These are phyloP conservation scores for Eudorina sp. DNA, from an alignment of 139 green algal genomes.

Conservation along the genomic window DNA sequence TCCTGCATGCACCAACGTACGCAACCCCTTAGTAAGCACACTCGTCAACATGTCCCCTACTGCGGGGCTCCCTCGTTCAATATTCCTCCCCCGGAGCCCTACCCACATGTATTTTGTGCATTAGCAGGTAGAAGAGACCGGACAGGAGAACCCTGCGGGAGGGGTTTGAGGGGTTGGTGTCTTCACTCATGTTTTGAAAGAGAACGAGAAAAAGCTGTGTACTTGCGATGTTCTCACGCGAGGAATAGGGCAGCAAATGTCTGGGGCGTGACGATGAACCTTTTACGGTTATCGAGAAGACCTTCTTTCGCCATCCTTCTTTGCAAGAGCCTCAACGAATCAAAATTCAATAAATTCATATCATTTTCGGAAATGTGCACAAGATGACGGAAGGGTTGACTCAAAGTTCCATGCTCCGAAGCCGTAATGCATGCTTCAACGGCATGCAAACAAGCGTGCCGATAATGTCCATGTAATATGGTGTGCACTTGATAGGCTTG, in stretches of 20 bases:
- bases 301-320: not conserved
- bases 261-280: not conserved
- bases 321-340: not conserved
- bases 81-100: too few relatives aligned
- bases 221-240: not conserved
- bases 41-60: too few relatives aligned
- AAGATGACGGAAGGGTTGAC: too few relatives aligned
- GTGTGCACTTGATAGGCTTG: too few relatives aligned
- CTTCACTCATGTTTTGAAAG: too few relatives aligned
- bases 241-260: slow-evolving; percentile 19
- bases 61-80: too few relatives aligned
- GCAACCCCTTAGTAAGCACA: too few relatives aligned
- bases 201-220: not conserved
- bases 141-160: slow-evolving; percentile 12
- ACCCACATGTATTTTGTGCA: slow-evolving; percentile 43
- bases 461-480: too few relatives aligned
- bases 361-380: not conserved
- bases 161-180: too few relatives aligned
- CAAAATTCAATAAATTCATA: not conserved
- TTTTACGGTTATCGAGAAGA: slow-evolving; percentile 5
- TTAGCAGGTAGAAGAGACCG: not conserved
- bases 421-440: too few relatives aligned
- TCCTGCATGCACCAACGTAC: not conserved
- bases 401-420: not conserved
- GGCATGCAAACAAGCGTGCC: too few relatives aligned